These are phyloP conservation scores for Cytospora mali DNA, from an alignment of 2,329 filamentous ascomycete genomes.

Conservation along the genomic window DNA sequence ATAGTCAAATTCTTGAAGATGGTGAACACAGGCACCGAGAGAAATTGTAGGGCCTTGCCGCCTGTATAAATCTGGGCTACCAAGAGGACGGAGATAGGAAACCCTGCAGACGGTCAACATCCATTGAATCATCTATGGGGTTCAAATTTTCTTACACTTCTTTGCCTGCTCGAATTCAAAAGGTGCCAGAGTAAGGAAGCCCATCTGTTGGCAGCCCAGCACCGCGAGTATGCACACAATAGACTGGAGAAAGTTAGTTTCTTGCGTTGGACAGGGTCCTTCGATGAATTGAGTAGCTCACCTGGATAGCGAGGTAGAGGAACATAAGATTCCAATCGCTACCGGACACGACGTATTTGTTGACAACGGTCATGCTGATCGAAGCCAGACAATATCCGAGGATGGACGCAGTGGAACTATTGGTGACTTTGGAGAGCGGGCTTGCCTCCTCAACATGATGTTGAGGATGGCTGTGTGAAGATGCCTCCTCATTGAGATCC, in stretches of 20 bases:
- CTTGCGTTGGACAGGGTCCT: conserved; percentile 24
- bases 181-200: conserved; percentile 76
- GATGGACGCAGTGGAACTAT: conserved; percentile 79
- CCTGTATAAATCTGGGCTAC: conserved; percentile 99
- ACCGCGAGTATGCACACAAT: conserved; percentile 87
- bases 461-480: conserved; percentile 39
- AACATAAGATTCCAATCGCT: conserved; percentile 93
- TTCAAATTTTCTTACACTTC: conserved; percentile 65
- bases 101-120: conserved; percentile 62
- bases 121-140: background rate
- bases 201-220: conserved; percentile 74
- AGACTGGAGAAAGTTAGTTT: conserved; percentile 56
- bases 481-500: conserved; percentile 50
- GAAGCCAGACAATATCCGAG: conserved; percentile 89
- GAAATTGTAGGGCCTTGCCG: conserved; percentile 93
- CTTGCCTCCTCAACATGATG: conserved; percentile 38
- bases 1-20: conserved; percentile 99
- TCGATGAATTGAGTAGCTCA: conserved; percentile 46
- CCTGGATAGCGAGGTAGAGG: conserved; percentile 89
- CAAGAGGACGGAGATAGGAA: conserved; percentile 90
- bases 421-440: conserved; percentile 58
- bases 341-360: conserved; percentile 96
- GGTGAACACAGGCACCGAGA: conserved; percentile 97
- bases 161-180: conserved; percentile 88
- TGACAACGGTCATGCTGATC: conserved; percentile 97